Conservation (phyloP, 176 grass and related monocot species). For the Hsuehochloa calcarea region DNA sequence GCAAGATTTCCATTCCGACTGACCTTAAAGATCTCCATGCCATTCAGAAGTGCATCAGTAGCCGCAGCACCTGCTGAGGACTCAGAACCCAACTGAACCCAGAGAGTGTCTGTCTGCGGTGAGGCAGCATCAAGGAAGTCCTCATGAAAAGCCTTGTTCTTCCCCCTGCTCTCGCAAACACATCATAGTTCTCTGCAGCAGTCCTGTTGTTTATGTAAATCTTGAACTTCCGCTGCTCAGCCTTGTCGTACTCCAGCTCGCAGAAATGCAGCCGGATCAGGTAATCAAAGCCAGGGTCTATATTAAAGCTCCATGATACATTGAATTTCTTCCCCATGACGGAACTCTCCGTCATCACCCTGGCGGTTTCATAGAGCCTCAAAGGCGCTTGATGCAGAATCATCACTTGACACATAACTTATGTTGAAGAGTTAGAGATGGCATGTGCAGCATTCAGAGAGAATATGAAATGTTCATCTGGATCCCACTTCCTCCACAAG, state of each 20-base stretch:
- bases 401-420: constrained; percentile 57
- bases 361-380: constrained; percentile 78
- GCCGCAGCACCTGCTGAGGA: constrained; percentile 47
- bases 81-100: constrained; percentile 89
- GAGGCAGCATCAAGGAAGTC: constrained; percentile 67
- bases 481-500: constrained; percentile 79
- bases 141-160: constrained; percentile 91
- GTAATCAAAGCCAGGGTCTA: constrained; percentile 91
- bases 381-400: constrained; percentile 55
- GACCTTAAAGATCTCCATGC: constrained; percentile 98
- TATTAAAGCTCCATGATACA: constrained; percentile 70
- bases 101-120: constrained; percentile 69
- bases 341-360: constrained; percentile 60
- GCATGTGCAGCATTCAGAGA: constrained; percentile 59
- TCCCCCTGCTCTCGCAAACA: constrained; percentile 69
- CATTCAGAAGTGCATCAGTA: constrained; percentile 78
- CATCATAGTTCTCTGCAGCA: constrained; percentile 81
- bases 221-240: constrained; percentile 76
- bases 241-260: constrained; percentile 66
- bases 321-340: constrained; percentile 86
- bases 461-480: constrained; percentile 73
- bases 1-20: constrained; percentile 74
- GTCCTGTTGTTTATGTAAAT: constrained; percentile 97
- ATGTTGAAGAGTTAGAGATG: constrained; percentile 64
- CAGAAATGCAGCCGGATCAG: constrained; percentile 89